Evolutionary conservation across 2,329 filamentous ascomycete genomes (phyloP).

Genomic region (Stemphylium lycopersici): DNA sequence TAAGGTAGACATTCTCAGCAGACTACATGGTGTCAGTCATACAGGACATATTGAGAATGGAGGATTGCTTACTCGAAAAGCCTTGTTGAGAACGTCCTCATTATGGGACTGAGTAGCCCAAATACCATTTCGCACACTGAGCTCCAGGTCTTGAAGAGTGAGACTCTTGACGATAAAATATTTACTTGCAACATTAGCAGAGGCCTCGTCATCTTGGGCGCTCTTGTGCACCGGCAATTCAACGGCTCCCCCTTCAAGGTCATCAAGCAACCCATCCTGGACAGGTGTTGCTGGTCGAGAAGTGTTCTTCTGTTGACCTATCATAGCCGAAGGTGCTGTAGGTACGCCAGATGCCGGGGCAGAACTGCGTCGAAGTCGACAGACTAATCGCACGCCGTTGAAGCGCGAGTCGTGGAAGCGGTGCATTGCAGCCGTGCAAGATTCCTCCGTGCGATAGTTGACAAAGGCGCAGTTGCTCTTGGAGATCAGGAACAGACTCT

Average conservation of each 20-base stretch:
- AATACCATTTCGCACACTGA: conserved; percentile 83
- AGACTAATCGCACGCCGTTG: conserved; percentile 82
- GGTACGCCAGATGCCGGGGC: conserved; percentile 56
- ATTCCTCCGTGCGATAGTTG: conserved; percentile 83
- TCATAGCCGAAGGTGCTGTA: conserved; percentile 60
- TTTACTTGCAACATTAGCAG: conserved; percentile 62
- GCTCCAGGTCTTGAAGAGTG: conserved; percentile 85
- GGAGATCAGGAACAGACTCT: conserved; percentile 91
- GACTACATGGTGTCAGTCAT: conserved; percentile 57
- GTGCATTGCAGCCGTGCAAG: conserved; percentile 77
- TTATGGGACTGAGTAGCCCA: conserved; percentile 98
- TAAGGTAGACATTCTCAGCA: conserved; percentile 83
- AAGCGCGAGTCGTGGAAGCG: conserved; percentile 92
- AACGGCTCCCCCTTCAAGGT: conserved; percentile 13
- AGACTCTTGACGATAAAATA: conserved; percentile 95
- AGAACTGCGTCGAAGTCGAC: conserved; percentile 71
- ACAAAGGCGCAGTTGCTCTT: conserved; percentile 98
- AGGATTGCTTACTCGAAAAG: conserved; percentile 70
- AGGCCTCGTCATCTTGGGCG: conserved; percentile 15
- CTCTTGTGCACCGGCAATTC: conserved; percentile 18
- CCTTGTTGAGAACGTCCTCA: conserved; percentile 79
- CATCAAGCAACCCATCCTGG: conserved; percentile 17
- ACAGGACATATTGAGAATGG: too few relatives aligned
- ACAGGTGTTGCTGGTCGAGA: conserved; percentile 38
- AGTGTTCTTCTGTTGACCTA: conserved; percentile 28